Percentiles rank a stretch among this genome's conserved stretches.
Conservation (phyloP, 306 rosid genomes). For the Boehmeria nivea region DNA sequence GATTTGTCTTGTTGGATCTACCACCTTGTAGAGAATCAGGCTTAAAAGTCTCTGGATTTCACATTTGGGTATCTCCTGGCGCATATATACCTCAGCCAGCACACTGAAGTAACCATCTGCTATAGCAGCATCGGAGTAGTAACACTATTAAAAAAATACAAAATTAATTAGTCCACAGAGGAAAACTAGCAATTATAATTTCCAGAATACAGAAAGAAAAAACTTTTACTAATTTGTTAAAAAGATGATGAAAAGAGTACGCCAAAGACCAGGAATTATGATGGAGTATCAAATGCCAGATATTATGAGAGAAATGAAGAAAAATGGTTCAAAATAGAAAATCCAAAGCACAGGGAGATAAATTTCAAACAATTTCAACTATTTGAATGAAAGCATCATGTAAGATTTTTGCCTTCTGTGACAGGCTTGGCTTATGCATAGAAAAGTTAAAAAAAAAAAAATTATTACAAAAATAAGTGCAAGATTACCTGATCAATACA, state of each 20-base stretch:
- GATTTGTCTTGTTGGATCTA: conserved; percentile 96
- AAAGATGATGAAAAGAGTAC: background rate
- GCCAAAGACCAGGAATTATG: background rate
- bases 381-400: background rate
- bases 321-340: background rate
- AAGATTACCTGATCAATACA: conserved; percentile 90
- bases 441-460: background rate
- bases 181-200: background rate
- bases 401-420: too few species aligned
- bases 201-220: background rate
- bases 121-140: conserved; percentile 91
- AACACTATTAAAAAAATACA: conserved; percentile 55
- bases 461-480: conserved; percentile 9
- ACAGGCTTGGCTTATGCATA: too few species aligned
- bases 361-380: background rate
- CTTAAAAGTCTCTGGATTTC: conserved; percentile 95
- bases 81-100: conserved; percentile 99
- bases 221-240: background rate
- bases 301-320: background rate
- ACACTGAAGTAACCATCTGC: conserved; percentile 99
- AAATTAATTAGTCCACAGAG: conserved; percentile 15
- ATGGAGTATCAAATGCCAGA: background rate
- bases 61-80: conserved; percentile 98
- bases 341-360: background rate
- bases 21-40: conserved; percentile 97